A percentile compares a stretch with the other conserved stretches of the same genome.
phyloP scores from a whole-genome alignment of 345 rosid species.

The Tarenaya hassleriana region DNA sequence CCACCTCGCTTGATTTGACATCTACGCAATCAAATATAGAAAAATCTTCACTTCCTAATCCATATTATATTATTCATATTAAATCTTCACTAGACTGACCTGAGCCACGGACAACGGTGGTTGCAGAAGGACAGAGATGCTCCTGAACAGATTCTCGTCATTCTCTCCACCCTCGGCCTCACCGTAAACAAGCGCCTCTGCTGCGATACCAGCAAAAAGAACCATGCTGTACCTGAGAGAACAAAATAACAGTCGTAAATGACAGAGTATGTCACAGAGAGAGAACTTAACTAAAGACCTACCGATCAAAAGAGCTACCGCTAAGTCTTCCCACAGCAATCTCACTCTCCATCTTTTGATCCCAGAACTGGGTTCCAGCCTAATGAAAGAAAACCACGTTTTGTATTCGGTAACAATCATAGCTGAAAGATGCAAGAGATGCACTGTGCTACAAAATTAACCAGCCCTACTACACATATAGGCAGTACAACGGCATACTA shows the following conservation, averaged over 20 bases:
- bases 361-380: constrained; percentile 99
- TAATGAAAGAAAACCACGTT: constrained; percentile 23
- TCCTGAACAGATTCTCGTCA: constrained; percentile 87
- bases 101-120: constrained; percentile 79
- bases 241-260: constrained; percentile 12
- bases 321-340: constrained; percentile 77
- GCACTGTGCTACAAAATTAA: not conserved
- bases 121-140: constrained; percentile 70
- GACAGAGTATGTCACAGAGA: constrained; percentile 11
- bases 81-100: no score
- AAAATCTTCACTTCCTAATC: not conserved
- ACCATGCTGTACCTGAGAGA: constrained; percentile 82
- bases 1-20: constrained; percentile 99
- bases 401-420: not conserved
- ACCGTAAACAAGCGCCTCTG: constrained; percentile 86
- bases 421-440: constrained; percentile 13
- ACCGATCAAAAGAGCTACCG: constrained; percentile 78
- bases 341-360: constrained; percentile 77
- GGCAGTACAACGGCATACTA: constrained; percentile 5
- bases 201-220: constrained; percentile 94
- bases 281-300: not conserved
- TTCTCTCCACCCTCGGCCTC: constrained; percentile 97
- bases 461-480: no score
- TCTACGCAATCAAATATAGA: constrained; percentile 34
- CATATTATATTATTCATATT: no score